phyloP scores from a whole-genome alignment of 2,329 filamentous ascomycete species.

The Phialophora macrospora region DNA sequence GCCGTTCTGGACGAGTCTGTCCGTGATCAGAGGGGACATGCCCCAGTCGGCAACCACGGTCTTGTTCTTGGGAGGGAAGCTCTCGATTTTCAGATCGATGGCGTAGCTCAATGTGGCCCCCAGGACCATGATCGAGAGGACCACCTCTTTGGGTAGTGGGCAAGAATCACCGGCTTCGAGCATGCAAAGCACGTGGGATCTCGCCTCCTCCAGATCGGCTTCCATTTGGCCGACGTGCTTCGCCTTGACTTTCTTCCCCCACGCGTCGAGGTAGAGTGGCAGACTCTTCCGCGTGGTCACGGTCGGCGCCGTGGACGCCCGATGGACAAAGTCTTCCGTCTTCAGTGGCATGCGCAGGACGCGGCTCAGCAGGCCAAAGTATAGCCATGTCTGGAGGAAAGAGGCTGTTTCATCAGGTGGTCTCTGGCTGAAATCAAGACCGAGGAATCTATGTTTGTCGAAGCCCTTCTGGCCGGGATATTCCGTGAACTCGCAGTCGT shows the following conservation, averaged over 20 bases:
- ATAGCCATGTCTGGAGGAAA: conserved; percentile 40
- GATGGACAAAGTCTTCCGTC: conserved; percentile 13
- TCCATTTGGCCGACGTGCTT: conserved; percentile 9
- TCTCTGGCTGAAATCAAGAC: conserved; percentile 10
- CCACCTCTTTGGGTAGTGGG: conserved; percentile 9
- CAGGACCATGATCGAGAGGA: conserved; percentile 21
- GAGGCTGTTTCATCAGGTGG: conserved; percentile 21
- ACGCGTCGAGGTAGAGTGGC: background rate
- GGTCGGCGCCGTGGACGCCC: background rate
- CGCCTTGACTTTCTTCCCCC: conserved; percentile 8
- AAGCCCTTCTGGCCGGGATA: conserved; percentile 18
- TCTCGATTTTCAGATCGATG: conserved; percentile 17
- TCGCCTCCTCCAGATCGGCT: conserved; percentile 20
- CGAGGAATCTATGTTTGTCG: conserved; percentile 16
- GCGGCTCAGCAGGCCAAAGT: conserved; percentile 36
- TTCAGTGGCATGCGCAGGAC: conserved; percentile 9
- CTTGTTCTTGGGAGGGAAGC: conserved; percentile 14
- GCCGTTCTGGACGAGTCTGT: conserved; percentile 7
- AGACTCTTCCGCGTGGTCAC: conserved; percentile 3
- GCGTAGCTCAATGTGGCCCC: conserved; percentile 12
- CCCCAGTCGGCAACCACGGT: conserved; percentile 19
- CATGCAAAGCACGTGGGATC: conserved; percentile 7
- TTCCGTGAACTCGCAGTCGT: conserved; percentile 4
- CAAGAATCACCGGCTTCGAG: conserved; percentile 6
- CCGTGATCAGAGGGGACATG: conserved; percentile 3